A percentile compares a stretch with the other conserved stretches of the same genome.
phyloP scores from a whole-genome alignment of 2,329 filamentous ascomycete genomes.

The Thelonectria olida region DNA sequence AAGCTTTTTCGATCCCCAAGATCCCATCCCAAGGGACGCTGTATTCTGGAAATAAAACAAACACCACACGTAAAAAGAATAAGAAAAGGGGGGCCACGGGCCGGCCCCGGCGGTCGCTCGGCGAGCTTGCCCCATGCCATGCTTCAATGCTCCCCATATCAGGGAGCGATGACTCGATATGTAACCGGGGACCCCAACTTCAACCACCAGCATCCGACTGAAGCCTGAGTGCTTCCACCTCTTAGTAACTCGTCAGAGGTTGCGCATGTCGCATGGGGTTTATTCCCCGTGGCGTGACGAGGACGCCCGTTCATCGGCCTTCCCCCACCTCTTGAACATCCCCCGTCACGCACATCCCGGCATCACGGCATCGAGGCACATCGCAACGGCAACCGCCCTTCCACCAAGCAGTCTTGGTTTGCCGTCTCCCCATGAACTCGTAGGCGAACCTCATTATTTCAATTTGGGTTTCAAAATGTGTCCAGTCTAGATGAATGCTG shows the following conservation, averaged over 20 bases:
- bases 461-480: too few species aligned
- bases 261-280: neutral
- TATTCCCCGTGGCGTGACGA: slow-evolving; percentile 7
- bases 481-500: slow-evolving; percentile 8
- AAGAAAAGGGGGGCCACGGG: neutral
- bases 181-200: neutral
- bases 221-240: too few species aligned
- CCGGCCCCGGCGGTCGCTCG: neutral
- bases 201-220: neutral
- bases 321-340: neutral
- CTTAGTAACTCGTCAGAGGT: too few species aligned
- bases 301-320: slow-evolving; percentile 2
- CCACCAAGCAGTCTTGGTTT: too few species aligned
- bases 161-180: neutral
- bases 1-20: slow-evolving; percentile 10
- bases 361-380: neutral
- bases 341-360: neutral
- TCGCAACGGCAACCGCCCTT: too few species aligned
- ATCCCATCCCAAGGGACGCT: neutral
- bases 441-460: too few species aligned
- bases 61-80: too few species aligned
- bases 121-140: too few species aligned
- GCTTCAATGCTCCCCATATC: too few species aligned
- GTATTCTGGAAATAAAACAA: too few species aligned
- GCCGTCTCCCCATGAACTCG: too few species aligned